Percentiles rank a stretch among this genome's conserved stretches.
phyloP scores from a whole-genome alignment of 371 early-diverging fungal genomes.

The Batkoa obscura region DNA sequence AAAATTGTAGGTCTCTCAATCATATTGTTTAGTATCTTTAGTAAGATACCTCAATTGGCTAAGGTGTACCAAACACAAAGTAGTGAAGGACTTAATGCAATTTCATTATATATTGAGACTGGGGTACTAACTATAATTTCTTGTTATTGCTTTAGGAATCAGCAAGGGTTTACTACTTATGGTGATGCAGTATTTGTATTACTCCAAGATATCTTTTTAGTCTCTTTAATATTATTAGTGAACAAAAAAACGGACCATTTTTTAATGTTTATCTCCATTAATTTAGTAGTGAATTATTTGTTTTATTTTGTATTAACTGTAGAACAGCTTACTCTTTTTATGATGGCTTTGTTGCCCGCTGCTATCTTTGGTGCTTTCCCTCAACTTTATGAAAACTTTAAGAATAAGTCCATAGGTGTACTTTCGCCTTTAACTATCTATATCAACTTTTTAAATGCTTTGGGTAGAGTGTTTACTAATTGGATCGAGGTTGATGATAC shows the following conservation, averaged over 20 bases:
- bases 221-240: background rate
- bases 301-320: background rate
- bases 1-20: background rate
- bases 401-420: background rate
- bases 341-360: background rate
- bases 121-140: background rate
- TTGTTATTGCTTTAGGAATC: background rate
- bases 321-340: background rate
- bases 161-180: conserved; percentile 5
- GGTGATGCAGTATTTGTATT: conserved; percentile 1
- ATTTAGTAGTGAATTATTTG: background rate
- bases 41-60: background rate
- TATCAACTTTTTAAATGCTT: background rate
- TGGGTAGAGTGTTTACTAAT: conserved; percentile 2
- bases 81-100: background rate
- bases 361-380: background rate
- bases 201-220: background rate
- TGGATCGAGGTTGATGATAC: background rate
- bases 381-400: conserved; percentile 2
- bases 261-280: background rate
- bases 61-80: background rate
- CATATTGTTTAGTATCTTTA: background rate
- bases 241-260: no score
- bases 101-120: conserved; percentile 1
- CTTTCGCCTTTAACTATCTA: background rate